A percentile compares a stretch with the other conserved stretches of the same genome.
phyloP scores from a whole-genome alignment of 805 yeast species.

The Ascoidea tarda region DNA sequence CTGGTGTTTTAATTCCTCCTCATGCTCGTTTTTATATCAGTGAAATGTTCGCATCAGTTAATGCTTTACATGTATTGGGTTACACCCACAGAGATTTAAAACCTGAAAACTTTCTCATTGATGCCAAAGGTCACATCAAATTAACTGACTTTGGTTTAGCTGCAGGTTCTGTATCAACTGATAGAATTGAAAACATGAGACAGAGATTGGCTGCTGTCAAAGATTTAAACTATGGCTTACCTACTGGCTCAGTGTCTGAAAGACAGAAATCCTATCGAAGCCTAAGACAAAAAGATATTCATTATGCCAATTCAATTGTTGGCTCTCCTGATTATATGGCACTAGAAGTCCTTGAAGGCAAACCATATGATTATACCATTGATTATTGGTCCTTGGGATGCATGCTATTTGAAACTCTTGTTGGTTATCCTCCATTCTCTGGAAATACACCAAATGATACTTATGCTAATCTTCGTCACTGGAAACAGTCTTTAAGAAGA shows the following conservation, averaged over 20 bases:
- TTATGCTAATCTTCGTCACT: slow-evolving; percentile 80
- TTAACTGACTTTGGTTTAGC: slow-evolving; percentile 95
- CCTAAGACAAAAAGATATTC: slow-evolving; percentile 59
- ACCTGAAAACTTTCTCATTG: slow-evolving; percentile 88
- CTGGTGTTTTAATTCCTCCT: slow-evolving; percentile 84
- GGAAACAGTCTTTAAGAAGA: slow-evolving; percentile 79
- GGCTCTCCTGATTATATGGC: slow-evolving; percentile 99
- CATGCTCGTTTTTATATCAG: slow-evolving; percentile 92
- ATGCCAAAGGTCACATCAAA: slow-evolving; percentile 82
- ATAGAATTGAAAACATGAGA: slow-evolving; percentile 87
- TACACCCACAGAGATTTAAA: slow-evolving; percentile 95
- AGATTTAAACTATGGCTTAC: slow-evolving; percentile 50
- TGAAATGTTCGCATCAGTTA: slow-evolving; percentile 93
- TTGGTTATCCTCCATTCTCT: slow-evolving; percentile 95
- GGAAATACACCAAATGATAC: slow-evolving; percentile 93
- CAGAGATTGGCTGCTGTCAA: slow-evolving; percentile 54
- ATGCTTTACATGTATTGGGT: slow-evolving; percentile 87
- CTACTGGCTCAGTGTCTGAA: slow-evolving; percentile 64
- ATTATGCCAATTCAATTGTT: slow-evolving; percentile 88
- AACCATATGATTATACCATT: slow-evolving; percentile 85
- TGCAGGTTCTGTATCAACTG: slow-evolving; percentile 88
- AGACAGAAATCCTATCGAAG: slow-evolving; percentile 78
- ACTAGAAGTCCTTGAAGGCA: slow-evolving; percentile 88
- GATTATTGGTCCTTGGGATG: slow-evolving; percentile 99
- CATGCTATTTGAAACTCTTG: slow-evolving; percentile 88